A percentile compares a stretch with the other conserved stretches of the same genome.
Evolutionary conservation across 352 stramenopile species (phyloP).

Genomic region (Pilasporangium apinafurcum): DNA sequence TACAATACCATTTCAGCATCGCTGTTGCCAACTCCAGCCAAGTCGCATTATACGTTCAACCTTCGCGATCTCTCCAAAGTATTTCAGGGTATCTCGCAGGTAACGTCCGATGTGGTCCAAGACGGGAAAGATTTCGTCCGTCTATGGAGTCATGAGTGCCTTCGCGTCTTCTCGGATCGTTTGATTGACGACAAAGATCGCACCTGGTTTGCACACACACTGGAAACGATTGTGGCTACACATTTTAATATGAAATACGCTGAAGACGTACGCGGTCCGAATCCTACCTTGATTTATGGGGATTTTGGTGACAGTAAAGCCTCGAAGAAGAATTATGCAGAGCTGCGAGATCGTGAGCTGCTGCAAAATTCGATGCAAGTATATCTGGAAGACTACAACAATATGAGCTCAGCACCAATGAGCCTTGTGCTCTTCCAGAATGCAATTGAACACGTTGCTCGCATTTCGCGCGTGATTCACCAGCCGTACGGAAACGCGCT

Average conservation of each 20-base stretch:
- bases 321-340: constrained; percentile 75
- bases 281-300: constrained; percentile 81
- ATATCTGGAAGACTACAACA: constrained; percentile 95
- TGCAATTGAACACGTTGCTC: constrained; percentile 91
- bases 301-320: constrained; percentile 83
- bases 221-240: constrained; percentile 59
- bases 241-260: constrained; percentile 82
- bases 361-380: constrained; percentile 85
- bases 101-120: constrained; percentile 65
- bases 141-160: constrained; percentile 90
- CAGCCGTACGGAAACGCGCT: constrained; percentile 92
- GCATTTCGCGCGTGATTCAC: constrained; percentile 90
- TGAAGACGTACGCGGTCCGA: constrained; percentile 45
- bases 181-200: constrained; percentile 88
- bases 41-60: constrained; percentile 95
- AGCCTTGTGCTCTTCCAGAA: constrained; percentile 93
- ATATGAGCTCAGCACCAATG: constrained; percentile 92
- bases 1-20: constrained; percentile 89
- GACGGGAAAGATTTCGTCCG: constrained; percentile 84
- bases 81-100: constrained; percentile 89
- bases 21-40: constrained; percentile 89
- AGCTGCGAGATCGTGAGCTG: constrained; percentile 78
- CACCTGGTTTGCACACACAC: constrained; percentile 73
- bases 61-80: constrained; percentile 91
- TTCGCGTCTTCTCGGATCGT: constrained; percentile 89